Evolutionary conservation across 148 eudicot genomes (phyloP), one percentile per base, ranked within the genome.

Genomic region (Persicaria tinctoria): DNA sequence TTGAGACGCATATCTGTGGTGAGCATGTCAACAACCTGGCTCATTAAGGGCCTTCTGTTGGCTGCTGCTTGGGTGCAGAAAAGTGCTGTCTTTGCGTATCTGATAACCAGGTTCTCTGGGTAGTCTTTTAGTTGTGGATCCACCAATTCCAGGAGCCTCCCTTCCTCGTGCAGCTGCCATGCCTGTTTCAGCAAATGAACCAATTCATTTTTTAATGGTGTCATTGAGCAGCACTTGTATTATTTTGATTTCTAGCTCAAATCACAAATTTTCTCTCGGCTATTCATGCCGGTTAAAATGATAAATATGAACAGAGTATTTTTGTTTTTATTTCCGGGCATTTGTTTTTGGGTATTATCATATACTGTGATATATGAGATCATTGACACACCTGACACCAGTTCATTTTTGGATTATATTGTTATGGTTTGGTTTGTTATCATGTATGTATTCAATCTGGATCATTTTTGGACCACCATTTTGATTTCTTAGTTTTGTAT

Each of bases 11-110:
- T 78, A 18, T 86, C 77, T 44, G 79, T 86, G 18, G 95, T 81
- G 46, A 93, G 89, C 98, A 93, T 91, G 23, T 91, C 82, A 12
- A 89, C 76, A 23, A 89, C 97, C 72, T 91, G 97, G 83, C 89
- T 88, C 95, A 93, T 93, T 82, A 79, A 27, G 18, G 98, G 98
- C 90, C 98, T 84, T 76, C 90, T 84, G 71, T 71, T 84, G 32
- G 92, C 92, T n/a, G 77, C 73, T 47, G 89, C 89, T 84, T 93
- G 98, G 16, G 94, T 85, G 83, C 97, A 93, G 82, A 93, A 93
- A 63, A 93, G 84, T 8, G 98, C 95, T 56, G 91, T 87, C 77
- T 83, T 89, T 55, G 89, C 86, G 80, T 84, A 93, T 77, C 87
- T 86, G 6, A 86, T 72, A 73, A 84, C 87, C 63, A 77, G 84